Evolutionary conservation across 257 asterid genomes (phyloP), one percentile per base, ranked within the genome.

Genomic region (Ophiorrhiza pumila): DNA sequence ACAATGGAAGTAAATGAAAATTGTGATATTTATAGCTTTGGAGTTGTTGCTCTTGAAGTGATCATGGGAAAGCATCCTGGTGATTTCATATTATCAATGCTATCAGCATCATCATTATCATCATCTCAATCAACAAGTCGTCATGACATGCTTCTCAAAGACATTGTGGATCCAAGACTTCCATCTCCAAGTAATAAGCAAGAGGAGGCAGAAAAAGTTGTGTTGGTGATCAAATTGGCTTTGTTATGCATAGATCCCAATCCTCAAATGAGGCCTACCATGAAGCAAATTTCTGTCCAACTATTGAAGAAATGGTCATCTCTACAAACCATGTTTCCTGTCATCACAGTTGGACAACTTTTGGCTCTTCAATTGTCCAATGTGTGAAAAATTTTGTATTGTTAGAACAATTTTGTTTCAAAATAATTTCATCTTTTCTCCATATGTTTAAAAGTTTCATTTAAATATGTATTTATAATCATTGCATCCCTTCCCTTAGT

Each of bases 211-310:
- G 64, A 75, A 22, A 69, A 81, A 60, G 27, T 78, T n/a, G 29
- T 56, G 58, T 29, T 50, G 11, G 55, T 76, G 50, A 10, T 65
- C 14, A 72, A 46, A 56, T 64, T 78, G 13, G 71, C 85, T 15
- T 63, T 68, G 27, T 50, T 66, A 4, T 81, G 83, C 27, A 50
- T 76, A 69, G 60, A 52, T 63, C 65, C 66, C 0, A 72, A 29
- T 72, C 79, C 86, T 4, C 74, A 78, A 39, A 52, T 65, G 58
- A 68, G 86, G 17, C 86, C 86, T 25, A 79, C 78, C 12, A 82
- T 79, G 81, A 61, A 53, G 18, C 77, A 81, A 35, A 80, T 77
- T 37, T 77, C 69, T 70, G 18, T 29, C 31, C 72, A 32, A 18
- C 59, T 80, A 65, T 56, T 75, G 20, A 76, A 59, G 53, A 65